Base-by-base conservation (phyloP, 2,329 filamentous ascomycete species). In the Simplicillium aogashimaense region DNA sequence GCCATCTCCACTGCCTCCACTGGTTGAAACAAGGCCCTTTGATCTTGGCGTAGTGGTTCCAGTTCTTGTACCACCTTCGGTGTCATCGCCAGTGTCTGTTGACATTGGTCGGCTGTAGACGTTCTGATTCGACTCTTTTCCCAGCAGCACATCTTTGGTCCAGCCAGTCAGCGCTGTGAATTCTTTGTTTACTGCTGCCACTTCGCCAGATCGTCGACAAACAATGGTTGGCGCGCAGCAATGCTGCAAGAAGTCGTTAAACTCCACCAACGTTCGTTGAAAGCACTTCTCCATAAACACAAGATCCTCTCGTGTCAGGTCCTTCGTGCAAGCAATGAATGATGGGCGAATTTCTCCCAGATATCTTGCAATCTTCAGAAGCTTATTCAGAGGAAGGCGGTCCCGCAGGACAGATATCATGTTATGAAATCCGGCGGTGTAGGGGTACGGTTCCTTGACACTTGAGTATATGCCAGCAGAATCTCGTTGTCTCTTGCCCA, bases 231-330 rank as follows among this genome's bases (percentile, higher is more conserved):
- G 92, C 4, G 88, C 94, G 31, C 87, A 87, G 45, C 83, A 87
- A 47, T 87, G 81, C 42, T 86, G 80, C 67, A 95, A 84, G 49
- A 94, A 92, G 48, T 94, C 87, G 56, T 97, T 87, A 53, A 94
- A 94, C 57, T 95, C 88, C 54, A 88, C 87, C 10, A 97, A 70
- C 0, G 87, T 94, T 30, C 92, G 78, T 61, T 98, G 92, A 56
- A 97, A 87, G 53, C 86, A 94, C 63, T 94, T 94, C 60, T 98
- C 92, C 84, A 95, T 95, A 59, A 97, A 95, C 16, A 98, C 81
- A 20, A 97, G 69, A 59, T 98, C 92, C 53, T 92, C 83, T 14
- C 81, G 72, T 47, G 87, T 89, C 45, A 97, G 68, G n/a, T 86
- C 88, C 53, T 86, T 85, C 15, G 86, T 94, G 46, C 87, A 94